These are phyloP conservation scores for Debaryomyces tyrocola DNA, from an alignment of 805 yeast species.

Conservation along the genomic window DNA sequence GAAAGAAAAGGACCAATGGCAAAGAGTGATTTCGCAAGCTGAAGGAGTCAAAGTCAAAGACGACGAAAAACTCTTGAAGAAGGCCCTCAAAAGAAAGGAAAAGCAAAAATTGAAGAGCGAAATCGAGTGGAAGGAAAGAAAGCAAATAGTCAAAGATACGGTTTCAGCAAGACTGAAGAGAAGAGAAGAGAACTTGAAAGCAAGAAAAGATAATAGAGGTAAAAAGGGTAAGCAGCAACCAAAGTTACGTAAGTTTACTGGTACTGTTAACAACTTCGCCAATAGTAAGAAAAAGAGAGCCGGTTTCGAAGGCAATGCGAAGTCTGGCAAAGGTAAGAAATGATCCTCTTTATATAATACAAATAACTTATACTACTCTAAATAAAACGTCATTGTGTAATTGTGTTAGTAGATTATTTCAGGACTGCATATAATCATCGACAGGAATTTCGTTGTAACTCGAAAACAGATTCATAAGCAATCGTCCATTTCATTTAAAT, in stretches of 20 bases:
- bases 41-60: slow-evolving; percentile 89
- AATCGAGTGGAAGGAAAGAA: slow-evolving; percentile 89
- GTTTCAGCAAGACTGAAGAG: slow-evolving; percentile 76
- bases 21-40: slow-evolving; percentile 75
- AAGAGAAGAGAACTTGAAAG: slow-evolving; percentile 87
- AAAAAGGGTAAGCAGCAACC: slow-evolving; percentile 72
- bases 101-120: slow-evolving; percentile 83
- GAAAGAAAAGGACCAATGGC: slow-evolving; percentile 82
- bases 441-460: too few species aligned
- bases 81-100: slow-evolving; percentile 82
- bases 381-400: too few species aligned
- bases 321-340: slow-evolving; percentile 32
- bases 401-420: too few species aligned
- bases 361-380: neutral
- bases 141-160: slow-evolving; percentile 72
- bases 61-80: slow-evolving; percentile 83
- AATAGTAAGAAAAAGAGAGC: slow-evolving; percentile 53
- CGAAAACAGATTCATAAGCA: too few species aligned
- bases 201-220: slow-evolving; percentile 84
- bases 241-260: slow-evolving; percentile 66
- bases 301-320: slow-evolving; percentile 84
- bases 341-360: slow-evolving; percentile 7
- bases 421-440: too few species aligned
- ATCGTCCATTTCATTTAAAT: too few species aligned
- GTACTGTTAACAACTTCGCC: slow-evolving; percentile 44